Evolutionary conservation across 371 early-diverging fungal species (phyloP).

Genomic region (Aphelidium insulamus): DNA sequence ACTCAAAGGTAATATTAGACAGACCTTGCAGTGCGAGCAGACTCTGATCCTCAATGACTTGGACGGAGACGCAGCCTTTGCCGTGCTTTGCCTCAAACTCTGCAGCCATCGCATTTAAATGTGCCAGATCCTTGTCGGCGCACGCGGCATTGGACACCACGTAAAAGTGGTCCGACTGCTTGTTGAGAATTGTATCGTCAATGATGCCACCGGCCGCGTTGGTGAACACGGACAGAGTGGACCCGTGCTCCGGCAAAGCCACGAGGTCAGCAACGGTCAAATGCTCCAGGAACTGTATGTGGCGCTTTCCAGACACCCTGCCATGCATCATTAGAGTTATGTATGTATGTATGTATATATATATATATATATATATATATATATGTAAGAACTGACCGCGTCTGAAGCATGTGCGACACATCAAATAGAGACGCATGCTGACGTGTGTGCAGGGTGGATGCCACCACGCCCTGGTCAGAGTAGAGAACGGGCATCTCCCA

Average conservation of each 20-base stretch:
- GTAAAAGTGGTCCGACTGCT: slow-evolving; percentile 49
- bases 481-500: slow-evolving; percentile 92
- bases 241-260: slow-evolving; percentile 47
- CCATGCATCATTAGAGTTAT: no score
- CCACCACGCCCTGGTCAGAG: slow-evolving; percentile 47
- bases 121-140: slow-evolving; percentile 82
- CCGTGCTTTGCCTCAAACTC: slow-evolving; percentile 37
- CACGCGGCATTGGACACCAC: slow-evolving; percentile 95
- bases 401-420: slow-evolving; percentile 95
- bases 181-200: slow-evolving; percentile 89
- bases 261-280: slow-evolving; percentile 70
- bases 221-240: slow-evolving; percentile 77
- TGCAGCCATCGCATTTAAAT: slow-evolving; percentile 49
- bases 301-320: slow-evolving; percentile 70
- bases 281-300: slow-evolving; percentile 62
- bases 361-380: not conserved
- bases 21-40: slow-evolving; percentile 79
- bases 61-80: slow-evolving; percentile 69
- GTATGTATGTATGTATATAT: not conserved
- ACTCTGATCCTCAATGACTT: slow-evolving; percentile 56
- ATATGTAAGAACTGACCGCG: slow-evolving; percentile 29
- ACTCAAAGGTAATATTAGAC: no score
- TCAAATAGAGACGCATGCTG: slow-evolving; percentile 83
- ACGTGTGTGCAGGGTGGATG: slow-evolving; percentile 76
- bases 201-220: slow-evolving; percentile 91